Base-by-base conservation (phyloP, 1,284 basidiomycete genomes). In the Mycosarcoma mackinlayi region DNA sequence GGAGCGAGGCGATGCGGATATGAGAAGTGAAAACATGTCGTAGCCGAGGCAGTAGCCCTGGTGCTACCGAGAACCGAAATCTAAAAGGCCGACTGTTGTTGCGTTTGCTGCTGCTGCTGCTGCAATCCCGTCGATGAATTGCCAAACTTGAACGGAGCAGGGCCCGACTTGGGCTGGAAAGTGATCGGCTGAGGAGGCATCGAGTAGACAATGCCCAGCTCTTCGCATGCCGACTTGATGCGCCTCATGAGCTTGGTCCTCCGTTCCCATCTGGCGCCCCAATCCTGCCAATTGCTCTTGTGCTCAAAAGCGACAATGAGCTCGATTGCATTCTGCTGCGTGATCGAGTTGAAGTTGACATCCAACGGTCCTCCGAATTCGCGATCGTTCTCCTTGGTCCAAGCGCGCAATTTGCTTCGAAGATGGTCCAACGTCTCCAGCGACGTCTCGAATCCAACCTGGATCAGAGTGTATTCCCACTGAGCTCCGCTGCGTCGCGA, bases 211-310 rank as follows among this genome's bases (percentile, higher is more conserved):
- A 81, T 73, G 9, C 57, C 55, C 11, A 81, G 47, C 37, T 78
- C 71, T 33, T 79, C 68, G 40, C 65, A 70, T 9, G 67, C 46
- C 23, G 53, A 55, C 57, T 79, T 79, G 61, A 81, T 55, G 41
- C 65, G 61, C 27, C 72, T 73, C 76, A 83, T 80, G 19, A 83
- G 37, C 48, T 75, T 72, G 33, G 78, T 81, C 39, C 81, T 63
- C 19, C 79, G 55, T 38, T 58, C 59, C 83, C 81, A 92, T 55
- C 91, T 86, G 13, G 87, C 90, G 50, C 90, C 90, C 91, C 91
- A 92, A 73, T 92, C 90, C 81, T 92, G 91, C 91, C 91, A 92
- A 79, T 92, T 92, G 35, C 89, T 86, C 88, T 85, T 84, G 87
- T 91, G 91, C 83, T 93, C 91, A 80, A 92, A 87, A 16, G 88